Evolutionary conservation across 768 basidiomycete species (phyloP), one percentile per base, ranked within the genome.

Genomic region (Lentinula detonsa): DNA sequence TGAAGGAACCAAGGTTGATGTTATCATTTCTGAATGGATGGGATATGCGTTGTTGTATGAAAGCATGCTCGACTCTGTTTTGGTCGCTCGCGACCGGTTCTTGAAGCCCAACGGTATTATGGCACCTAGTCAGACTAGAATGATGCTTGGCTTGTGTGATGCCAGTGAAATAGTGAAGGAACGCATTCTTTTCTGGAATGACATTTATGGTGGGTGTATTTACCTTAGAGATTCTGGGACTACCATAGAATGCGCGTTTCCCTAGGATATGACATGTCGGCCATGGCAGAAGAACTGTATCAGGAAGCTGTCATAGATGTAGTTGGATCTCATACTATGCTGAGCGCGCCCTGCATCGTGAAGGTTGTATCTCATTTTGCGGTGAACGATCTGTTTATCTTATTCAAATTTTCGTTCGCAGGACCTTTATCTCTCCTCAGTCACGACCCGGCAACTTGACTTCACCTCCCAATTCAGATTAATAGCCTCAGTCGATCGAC

Each of bases 1-100:
- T 1, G 86, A 87, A 55, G 84, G 75, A 57, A 75, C 88, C 53
- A 78, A 91, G 57, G 96, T 98, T 23, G 96, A 99, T 71, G 84
- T 99, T 62, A 95, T 99, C 72, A 78, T 98, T 55, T 95, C 93
- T 4, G 96, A 99, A 73, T 98, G 96, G 96, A 98, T 98, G 96
- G 94, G 87, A 15, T 93, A 93, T 68, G 88, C 87, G 1, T 77
- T 93, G 23, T 81, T 98, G 21, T 98, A 98, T 72, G 96, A 99
- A 73, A 92, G 90, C 46, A 98, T 99, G 96, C 83, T 98, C 37
- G 96, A 98, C 72, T 96, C 95, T 1, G 96, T 99, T 16, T 77
- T 99, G 18, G 75, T 78, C 63, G 96, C 96, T 0, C 82, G 96
- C 16, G 94, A 98, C 71, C 82, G 88, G 21, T 98, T 93, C 75